Percentiles rank a stretch among this genome's conserved stretches.
These are phyloP conservation scores for Suillus cothurnatus DNA, from an alignment of 768 basidiomycete genomes.

Conservation along the genomic window DNA sequence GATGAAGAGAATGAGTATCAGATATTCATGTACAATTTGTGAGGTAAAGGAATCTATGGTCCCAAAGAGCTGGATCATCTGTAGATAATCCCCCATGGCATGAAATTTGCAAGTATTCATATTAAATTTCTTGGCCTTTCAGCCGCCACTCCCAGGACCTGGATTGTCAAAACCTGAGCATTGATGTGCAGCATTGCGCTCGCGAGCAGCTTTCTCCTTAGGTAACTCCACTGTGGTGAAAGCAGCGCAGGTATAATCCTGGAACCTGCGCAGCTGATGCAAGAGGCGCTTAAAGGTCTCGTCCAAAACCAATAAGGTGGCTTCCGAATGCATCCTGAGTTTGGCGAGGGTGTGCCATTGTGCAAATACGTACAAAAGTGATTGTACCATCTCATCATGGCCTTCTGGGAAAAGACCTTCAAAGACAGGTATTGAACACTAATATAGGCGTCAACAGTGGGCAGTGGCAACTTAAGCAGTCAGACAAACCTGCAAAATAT, in stretches of 20 bases:
- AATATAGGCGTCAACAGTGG: not conserved
- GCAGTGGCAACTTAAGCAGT: not conserved
- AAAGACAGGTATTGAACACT: slow-evolving; percentile 38
- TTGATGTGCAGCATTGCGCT: not conserved
- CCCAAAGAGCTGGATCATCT: slow-evolving; percentile 13
- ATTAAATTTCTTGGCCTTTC: slow-evolving; percentile 18
- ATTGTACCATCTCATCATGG: slow-evolving; percentile 22
- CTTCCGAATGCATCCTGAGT: slow-evolving; percentile 34
- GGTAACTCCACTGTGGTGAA: slow-evolving; percentile 36
- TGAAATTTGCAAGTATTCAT: slow-evolving; percentile 29
- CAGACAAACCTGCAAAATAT: slow-evolving; percentile 40
- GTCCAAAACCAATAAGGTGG: slow-evolving; percentile 21
- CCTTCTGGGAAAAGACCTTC: slow-evolving; percentile 31
- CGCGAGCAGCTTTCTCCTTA: slow-evolving; percentile 31
- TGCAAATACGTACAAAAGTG: slow-evolving; percentile 24
- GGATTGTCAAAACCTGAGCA: not conserved
- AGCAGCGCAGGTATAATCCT: slow-evolving; percentile 15
- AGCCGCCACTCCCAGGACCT: not conserved
- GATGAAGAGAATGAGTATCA: not conserved
- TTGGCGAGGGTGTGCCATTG: slow-evolving; percentile 41
- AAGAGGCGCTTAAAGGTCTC: slow-evolving; percentile 26
- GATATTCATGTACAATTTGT: not conserved
- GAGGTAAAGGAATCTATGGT: slow-evolving; percentile 11
- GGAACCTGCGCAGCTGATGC: slow-evolving; percentile 23
- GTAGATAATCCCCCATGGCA: slow-evolving; percentile 22